Conservation (phyloP, 495 filamentous ascomycete species). For the Neurospora sp. region DNA sequence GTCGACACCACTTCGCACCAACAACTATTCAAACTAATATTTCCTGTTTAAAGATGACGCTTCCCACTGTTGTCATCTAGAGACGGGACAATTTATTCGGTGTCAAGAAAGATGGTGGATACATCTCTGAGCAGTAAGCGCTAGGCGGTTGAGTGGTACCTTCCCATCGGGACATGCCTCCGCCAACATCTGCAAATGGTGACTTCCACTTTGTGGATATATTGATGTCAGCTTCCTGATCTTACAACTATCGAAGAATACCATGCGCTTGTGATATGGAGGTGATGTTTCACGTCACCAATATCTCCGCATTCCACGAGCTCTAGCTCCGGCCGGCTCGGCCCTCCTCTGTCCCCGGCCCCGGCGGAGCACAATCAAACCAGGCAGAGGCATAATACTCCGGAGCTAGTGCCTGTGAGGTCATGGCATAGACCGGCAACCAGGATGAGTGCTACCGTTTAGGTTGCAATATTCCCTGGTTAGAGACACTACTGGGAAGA, state of each 20-base stretch:
- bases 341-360: neutral
- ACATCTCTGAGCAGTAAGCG: neutral
- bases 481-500: neutral
- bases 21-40: no score
- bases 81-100: neutral
- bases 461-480: neutral
- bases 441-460: neutral
- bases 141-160: neutral
- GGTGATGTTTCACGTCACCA: neutral
- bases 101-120: neutral
- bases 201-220: neutral
- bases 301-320: neutral
- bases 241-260: neutral
- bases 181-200: neutral
- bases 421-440: neutral
- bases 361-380: neutral
- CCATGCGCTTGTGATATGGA: neutral
- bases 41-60: no score
- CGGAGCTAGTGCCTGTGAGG: neutral
- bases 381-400: neutral
- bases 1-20: no score
- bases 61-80: no score
- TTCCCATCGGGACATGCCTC: neutral
- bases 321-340: neutral
- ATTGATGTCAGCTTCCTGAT: neutral